phyloP scores from a whole-genome alignment of 2,329 filamentous ascomycete genomes.

The Geosmithia morbida region DNA sequence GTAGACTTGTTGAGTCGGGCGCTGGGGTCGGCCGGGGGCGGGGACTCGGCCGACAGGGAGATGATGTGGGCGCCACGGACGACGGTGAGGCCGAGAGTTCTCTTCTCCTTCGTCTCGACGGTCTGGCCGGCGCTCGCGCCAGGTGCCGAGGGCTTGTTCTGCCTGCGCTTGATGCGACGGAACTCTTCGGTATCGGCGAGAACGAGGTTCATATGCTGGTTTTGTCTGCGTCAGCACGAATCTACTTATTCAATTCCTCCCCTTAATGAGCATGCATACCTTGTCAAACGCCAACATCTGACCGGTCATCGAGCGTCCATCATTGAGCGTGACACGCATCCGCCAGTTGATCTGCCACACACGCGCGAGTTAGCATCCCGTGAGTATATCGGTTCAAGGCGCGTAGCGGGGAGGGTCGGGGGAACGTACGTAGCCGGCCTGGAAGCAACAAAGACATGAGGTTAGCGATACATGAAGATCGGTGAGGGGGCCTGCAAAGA shows the following conservation, averaged over 20 bases:
- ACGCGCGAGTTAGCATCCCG: not conserved
- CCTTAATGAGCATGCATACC: constrained; percentile 29
- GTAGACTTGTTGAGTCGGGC: constrained; percentile 70
- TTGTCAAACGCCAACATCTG: constrained; percentile 99
- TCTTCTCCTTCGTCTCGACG: constrained; percentile 89
- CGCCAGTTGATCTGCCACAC: constrained; percentile 83
- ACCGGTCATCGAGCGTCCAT: constrained; percentile 90
- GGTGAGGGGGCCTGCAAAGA: constrained; percentile 23
- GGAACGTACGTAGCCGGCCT: constrained; percentile 58
- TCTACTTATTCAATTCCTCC: too few relatives aligned
- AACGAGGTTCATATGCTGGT: constrained; percentile 95
- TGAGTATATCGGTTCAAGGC: not conserved
- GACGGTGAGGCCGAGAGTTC: constrained; percentile 89
- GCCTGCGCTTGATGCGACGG: constrained; percentile 76
- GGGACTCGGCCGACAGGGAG: constrained; percentile 87
- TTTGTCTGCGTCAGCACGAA: constrained; percentile 1
- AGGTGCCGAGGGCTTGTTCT: constrained; percentile 55
- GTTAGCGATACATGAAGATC: constrained; percentile 44
- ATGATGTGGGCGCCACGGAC: constrained; percentile 91
- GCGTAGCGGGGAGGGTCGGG: not conserved
- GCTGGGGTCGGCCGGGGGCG: constrained; percentile 85
- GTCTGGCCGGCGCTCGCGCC: constrained; percentile 48
- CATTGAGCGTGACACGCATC: constrained; percentile 92
- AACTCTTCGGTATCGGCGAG: constrained; percentile 98
- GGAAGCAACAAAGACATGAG: constrained; percentile 19